Base-by-base conservation (phyloP, 805 yeast genomes). In the Pichia californica region DNA sequence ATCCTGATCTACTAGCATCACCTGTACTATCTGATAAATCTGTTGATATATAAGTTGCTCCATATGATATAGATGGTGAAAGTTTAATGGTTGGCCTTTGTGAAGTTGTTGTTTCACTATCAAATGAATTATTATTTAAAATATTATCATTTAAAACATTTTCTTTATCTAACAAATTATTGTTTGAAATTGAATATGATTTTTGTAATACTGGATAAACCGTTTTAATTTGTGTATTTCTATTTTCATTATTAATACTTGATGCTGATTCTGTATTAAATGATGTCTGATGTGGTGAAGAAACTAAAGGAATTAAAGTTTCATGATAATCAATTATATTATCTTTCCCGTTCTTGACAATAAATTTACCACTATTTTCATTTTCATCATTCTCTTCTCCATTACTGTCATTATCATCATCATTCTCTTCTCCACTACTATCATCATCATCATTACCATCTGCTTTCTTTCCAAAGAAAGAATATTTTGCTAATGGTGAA, bases 401-500 rank as follows among this genome's bases (percentile, higher is more conserved):
- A n/a, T n/a, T 31, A 4, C 21, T 2, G 8, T 31, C 34, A 9
- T 9, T 10, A 8, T 27, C 11, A 27, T 27, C 9, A 23, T 23
- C 9, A 23, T 27, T 4, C 8, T 13, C 13, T 9, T 27, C 30
- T 2, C 8, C 21, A 9, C 11, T 14, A 27, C 11, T 14, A 19
- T 26, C 31, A 14, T 20, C n/a, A 13, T 23, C 11, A 23, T 38
- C 19, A 25, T 13, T 19, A 18, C 29, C 15, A 21, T 15, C 18
- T 15, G 18, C 5, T 31, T 21, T 9, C 13, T 31, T 16, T 11
- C 26, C 19, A 5, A 31, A 15, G 13, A 45, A 32, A 8, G 33
- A 14, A 11, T 34, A 23, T n/a, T 14, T 38, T 7, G 49, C 44
- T 23, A 46, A 38, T n/a, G 50, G 50, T 16, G 50, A 46, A 14